Conservation (phyloP, 305 asterid genomes). For the Ruellia speciosa region DNA sequence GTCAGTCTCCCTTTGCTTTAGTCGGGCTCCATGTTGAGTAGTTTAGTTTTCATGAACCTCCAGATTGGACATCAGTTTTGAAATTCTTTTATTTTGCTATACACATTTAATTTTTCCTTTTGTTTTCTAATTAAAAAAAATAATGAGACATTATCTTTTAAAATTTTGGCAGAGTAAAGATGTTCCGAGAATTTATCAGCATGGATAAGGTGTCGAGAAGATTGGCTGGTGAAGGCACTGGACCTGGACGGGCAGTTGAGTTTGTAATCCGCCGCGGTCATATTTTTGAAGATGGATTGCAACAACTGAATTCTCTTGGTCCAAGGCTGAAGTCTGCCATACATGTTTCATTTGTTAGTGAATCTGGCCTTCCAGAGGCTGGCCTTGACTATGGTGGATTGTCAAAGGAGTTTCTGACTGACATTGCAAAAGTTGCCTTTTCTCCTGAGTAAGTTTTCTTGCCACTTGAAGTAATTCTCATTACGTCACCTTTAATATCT, state of each 20-base stretch:
- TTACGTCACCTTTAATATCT: slow-evolving; percentile 10
- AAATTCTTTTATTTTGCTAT: background rate
- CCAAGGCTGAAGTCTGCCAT: slow-evolving; percentile 71
- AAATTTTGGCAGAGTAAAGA: slow-evolving; percentile 56
- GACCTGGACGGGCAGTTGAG: slow-evolving; percentile 68
- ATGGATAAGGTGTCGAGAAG: slow-evolving; percentile 85
- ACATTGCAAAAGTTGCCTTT: slow-evolving; percentile 72
- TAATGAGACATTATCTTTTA: slow-evolving; percentile 15
- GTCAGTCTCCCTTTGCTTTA: background rate
- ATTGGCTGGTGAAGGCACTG: slow-evolving; percentile 67
- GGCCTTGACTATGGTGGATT: slow-evolving; percentile 96
- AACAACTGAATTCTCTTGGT: slow-evolving; percentile 72
- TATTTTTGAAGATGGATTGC: slow-evolving; percentile 89
- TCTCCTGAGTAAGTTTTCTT: slow-evolving; percentile 64
- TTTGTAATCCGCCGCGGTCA: slow-evolving; percentile 75
- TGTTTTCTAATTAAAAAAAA: slow-evolving; percentile 13
- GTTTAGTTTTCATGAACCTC: slow-evolving; percentile 6
- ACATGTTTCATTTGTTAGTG: slow-evolving; percentile 84
- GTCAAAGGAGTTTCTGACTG: slow-evolving; percentile 91
- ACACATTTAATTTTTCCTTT: background rate
- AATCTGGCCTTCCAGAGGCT: slow-evolving; percentile 92
- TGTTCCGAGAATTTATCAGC: slow-evolving; percentile 87
- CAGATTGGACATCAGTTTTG: slow-evolving; percentile 14
- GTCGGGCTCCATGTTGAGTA: slow-evolving; percentile 6
- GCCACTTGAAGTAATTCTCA: slow-evolving; percentile 11